Base-by-base conservation (phyloP, 208 protist genomes). In the Angomonas ambiguus region DNA sequence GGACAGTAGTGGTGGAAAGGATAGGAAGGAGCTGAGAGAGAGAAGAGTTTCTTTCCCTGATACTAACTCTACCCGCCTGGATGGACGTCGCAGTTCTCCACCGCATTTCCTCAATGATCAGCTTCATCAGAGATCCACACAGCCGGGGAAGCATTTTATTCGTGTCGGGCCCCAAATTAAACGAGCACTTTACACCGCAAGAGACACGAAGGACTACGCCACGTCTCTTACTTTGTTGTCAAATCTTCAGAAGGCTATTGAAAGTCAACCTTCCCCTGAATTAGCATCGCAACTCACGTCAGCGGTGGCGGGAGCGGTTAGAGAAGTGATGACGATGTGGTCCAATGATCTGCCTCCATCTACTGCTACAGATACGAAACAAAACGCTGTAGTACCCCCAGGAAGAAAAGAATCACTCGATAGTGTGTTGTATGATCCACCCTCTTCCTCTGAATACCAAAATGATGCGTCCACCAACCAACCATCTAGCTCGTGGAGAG, bases 131-230 rank as follows among this genome's bases (percentile, higher is more conserved):
- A 11, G 22, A 35, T 11, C 30, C 10, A 18, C 10, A 22, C 2
- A n/a, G 24, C 25, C 10, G 53, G 27, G 56, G 5, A 24, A 62
- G 45, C 28, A 25, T 8, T 2, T 27, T 42, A 35, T 62, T 8
- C 6, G 1, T 2, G 24, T 62, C 20, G 30, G 56, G 5, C 56
- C 56, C 16, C 56, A 62, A 42, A 62, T 62, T 22, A 32, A 62
- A n/a, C 2, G 56, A 2, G 56, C 56, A 20, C 56, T 62, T 24
- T 31, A 30, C 5, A 22, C 24, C 56, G 56, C 56, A 16, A 45
- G 45, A 4, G 8, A 38, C 5, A 1, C 28, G n/a, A 31, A n/a
- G 18, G 56, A 62, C 2, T 62, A 45, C 30, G 20, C 56, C 28
- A 31, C 16, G 25, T 22, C 56, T 3, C 20, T 62, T 8, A 31